Evolutionary conservation across 78 protist genomes (phyloP), one percentile per base, ranked within the genome.

Genomic region (Cavenderia fasciculata): DNA sequence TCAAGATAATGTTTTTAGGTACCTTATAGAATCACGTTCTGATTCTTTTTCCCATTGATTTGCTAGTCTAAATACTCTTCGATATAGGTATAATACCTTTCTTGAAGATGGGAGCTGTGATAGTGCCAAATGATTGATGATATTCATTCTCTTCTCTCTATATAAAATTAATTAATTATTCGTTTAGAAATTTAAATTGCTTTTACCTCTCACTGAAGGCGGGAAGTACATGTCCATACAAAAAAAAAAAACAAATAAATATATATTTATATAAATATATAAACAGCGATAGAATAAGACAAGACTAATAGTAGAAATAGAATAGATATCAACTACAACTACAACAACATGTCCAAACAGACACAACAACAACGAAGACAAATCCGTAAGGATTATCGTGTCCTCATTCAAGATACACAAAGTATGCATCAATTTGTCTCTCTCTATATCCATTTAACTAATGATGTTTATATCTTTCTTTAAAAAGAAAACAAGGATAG

Each of bases 61-160:
- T 6, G 90, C 76, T 36, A 82, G 14, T 57, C 90, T 82, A 27
- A 82, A 21, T 49, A 82, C 56, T 29, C 56, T 47, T 82, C 90
- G 65, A 82, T 56, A 82, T 57, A 82, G 21, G 56, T 68, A 69
- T 29, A 82, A 23, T 0, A 62, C 70, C n/a, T 82, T 19, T 21
- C 65, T 65, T 23, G 23, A 40, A 8, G 77, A 25, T 11, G 72
- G 72, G 51, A 82, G 21, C 18, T 65, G 10, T 23, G 54, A 14
- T 33, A 82, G 44, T 11, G 19, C 4, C 56, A 25, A 12, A 56
- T 65, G 78, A 69, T 82, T 72, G 4, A 82, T 68, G 2, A 74
- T 78, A 40, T 63, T 63, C 72, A 63, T 63, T 63, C 7, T 63
- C 7, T 18, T 34, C 7, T 3, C 12, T 34, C 12, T n/a, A 36